Percentiles rank a stretch among this genome's conserved stretches.
Conservation (phyloP, 129 eudicot species). For the Flaveria trinervia region DNA sequence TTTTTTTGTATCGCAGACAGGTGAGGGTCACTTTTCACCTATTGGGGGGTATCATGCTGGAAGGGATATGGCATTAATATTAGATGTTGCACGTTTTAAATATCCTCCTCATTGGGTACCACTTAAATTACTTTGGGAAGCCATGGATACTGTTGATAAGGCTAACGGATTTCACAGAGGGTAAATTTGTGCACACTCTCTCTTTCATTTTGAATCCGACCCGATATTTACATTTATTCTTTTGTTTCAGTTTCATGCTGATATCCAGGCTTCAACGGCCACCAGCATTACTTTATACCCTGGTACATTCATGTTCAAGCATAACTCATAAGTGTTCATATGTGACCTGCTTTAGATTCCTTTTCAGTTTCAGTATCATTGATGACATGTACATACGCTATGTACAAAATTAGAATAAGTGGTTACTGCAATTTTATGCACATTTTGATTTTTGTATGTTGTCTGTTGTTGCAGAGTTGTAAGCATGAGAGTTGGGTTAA, state of each 20-base stretch:
- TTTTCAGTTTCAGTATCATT: not conserved
- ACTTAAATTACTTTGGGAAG: constrained; percentile 94
- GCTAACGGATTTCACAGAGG: constrained; percentile 85
- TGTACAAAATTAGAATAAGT: constrained; percentile 9
- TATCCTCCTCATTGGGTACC: constrained; percentile 99
- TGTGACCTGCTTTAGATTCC: constrained; percentile 9
- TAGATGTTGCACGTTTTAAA: constrained; percentile 97
- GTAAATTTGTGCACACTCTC: constrained; percentile 37
- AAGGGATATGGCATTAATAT: constrained; percentile 82
- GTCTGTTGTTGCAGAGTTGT: constrained; percentile 66
- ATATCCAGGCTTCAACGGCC: constrained; percentile 82
- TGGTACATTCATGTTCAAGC: constrained; percentile 58
- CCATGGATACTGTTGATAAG: constrained; percentile 83
- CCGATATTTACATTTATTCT: not conserved
- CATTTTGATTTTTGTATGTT: constrained; percentile 10
- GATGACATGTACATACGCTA: constrained; percentile 4
- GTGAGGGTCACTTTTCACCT: constrained; percentile 96
- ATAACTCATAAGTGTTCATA: not conserved
- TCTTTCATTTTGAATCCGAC: constrained; percentile 8
- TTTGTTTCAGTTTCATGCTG: constrained; percentile 78
- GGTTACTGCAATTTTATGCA: constrained; percentile 11
- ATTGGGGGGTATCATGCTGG: constrained; percentile 99
- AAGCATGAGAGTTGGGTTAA: constrained; percentile 91
- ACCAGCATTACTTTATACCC: constrained; percentile 90
- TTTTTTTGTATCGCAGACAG: constrained; percentile 62